Evolutionary conservation across 495 filamentous ascomycete species (phyloP), one percentile per base, ranked within the genome.

Genomic region (Neurospora sp.): DNA sequence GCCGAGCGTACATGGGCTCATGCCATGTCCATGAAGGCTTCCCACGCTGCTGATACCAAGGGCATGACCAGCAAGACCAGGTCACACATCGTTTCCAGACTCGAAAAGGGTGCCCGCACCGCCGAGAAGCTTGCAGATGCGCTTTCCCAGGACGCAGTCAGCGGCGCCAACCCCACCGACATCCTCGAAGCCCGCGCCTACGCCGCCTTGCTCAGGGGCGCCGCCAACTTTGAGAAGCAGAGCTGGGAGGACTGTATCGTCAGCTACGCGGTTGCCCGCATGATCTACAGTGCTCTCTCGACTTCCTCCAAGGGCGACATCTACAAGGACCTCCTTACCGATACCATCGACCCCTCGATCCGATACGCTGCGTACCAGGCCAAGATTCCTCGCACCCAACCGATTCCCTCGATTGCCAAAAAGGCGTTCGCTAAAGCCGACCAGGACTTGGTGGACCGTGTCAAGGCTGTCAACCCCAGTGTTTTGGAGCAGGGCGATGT

Each of bases 1-100:
- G 88, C 94, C 72, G 96, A 99, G 83, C 88, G 96, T 75, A 93
- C 96, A 70, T 98, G 96, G 94, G 96, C 96, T 2, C 90, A 97
- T 78, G 96, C 94, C 70, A 96, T 97, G 94, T 87, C 92, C 75
- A 93, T 98, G 87, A 97, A 97, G 81, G 88, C 94, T 7, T 81
- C 88, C 31, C 92, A 97, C 79, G 88, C 93, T 47, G 89, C 92
- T 75, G 93, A 95, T 74, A 86, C 87, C 41, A 90, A 93, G 80
- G 89, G 90, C 40, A 90, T 96, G 71, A 86, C 91, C n/a, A 90
- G 93, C 68, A 88, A 90, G 22, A 90, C 92, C 22, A 88, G 92
- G 74, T 90, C 91, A 41, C 96, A 98, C 77, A 94, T 98, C 27
- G 89, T 95, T 69, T 95, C 95, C 5, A 87, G 94, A 37, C 82